Evolutionary conservation across 805 yeast genomes (phyloP), one percentile per base, ranked within the genome.

Genomic region (Hanseniaspora meyeri): DNA sequence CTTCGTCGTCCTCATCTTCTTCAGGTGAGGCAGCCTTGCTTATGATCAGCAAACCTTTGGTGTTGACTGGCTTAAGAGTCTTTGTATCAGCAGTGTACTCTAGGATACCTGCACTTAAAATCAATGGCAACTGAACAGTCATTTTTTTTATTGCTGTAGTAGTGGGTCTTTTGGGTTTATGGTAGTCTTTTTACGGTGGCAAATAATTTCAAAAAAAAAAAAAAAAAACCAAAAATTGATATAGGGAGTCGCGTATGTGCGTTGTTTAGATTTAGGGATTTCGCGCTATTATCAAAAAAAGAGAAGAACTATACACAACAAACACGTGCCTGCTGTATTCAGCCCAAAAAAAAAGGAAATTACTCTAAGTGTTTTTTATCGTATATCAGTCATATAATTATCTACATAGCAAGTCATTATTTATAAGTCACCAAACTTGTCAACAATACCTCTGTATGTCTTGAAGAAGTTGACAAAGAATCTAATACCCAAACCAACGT

Each of bases 401-500:
- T 14, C 40, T 24, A 38, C 12, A 9, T 38, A 38, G 20, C 4
- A 38, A 38, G n/a, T 38, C 10, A 16, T 17, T n/a, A 38, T 12
- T 59, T 66, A 78, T 59, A 78, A 70, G 55, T 78, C 81, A 37
- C 73, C 77, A 64, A 74, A 81, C 29, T 69, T 62, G 58, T 79
- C 78, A 68, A 78, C 77, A 43, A 80, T 79, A 10, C 68, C 68
- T 66, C 82, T 77, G 91, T 93, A 86, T 61, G 77, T 72, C 49
- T 76, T 66, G 68, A 78, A 84, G 70, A 85, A 87, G 0, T 85
- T 85, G 58, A 72, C 74, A 73, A 85, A 86, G 69, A 82, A 84
- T 65, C 82, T 79, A 51, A 80, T 77, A 45, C 85, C 95, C 54
- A 85, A 73, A 49, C 87, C 88, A 58, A 85, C 76, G 65, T 87